Conservation (phyloP, 2,329 filamentous ascomycete genomes). For the Arthrobotrys musiformis region DNA sequence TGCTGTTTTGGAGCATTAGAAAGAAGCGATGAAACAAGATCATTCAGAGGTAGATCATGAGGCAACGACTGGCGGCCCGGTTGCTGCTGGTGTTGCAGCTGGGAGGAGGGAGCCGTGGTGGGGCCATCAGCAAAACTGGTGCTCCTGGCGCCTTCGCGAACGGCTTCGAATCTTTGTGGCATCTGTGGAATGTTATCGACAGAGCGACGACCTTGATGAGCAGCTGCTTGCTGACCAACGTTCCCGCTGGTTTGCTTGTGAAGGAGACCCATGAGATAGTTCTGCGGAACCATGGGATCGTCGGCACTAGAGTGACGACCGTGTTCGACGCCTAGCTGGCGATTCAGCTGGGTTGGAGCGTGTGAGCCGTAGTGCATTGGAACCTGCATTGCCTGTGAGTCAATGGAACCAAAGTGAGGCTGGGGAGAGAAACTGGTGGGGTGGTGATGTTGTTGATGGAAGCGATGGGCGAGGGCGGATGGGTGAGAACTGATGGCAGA, state of each 20-base stretch:
- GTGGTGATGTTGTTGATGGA: conserved; percentile 57
- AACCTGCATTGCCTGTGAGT: conserved; percentile 61
- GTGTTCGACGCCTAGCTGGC: conserved; percentile 48
- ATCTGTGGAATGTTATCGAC: conserved; percentile 51
- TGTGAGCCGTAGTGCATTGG: conserved; percentile 15
- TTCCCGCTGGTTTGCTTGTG: conserved; percentile 48
- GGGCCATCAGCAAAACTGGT: conserved; percentile 46
- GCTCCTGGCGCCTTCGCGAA: conserved; percentile 49
- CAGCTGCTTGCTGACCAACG: conserved; percentile 24
- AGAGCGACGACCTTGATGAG: conserved; percentile 45
- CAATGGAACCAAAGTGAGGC: conserved; percentile 69
- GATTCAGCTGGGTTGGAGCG: conserved; percentile 38
- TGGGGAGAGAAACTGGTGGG: conserved; percentile 66
- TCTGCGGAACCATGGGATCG: conserved; percentile 48
- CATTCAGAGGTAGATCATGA: conserved; percentile 44
- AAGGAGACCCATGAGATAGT: conserved; percentile 52
- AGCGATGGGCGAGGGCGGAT: conserved; percentile 59
- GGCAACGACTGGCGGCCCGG: conserved; percentile 33
- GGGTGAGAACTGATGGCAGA: conserved; percentile 56
- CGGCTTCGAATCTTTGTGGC: conserved; percentile 44
- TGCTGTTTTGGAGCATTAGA: conserved; percentile 51
- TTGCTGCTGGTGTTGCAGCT: not conserved
- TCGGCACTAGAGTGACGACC: conserved; percentile 45
- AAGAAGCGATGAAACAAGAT: conserved; percentile 45
- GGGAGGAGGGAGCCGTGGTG: conserved; percentile 5